phyloP scores from a whole-genome alignment of 306 rosid genomes.

The Cicer arietinum region DNA sequence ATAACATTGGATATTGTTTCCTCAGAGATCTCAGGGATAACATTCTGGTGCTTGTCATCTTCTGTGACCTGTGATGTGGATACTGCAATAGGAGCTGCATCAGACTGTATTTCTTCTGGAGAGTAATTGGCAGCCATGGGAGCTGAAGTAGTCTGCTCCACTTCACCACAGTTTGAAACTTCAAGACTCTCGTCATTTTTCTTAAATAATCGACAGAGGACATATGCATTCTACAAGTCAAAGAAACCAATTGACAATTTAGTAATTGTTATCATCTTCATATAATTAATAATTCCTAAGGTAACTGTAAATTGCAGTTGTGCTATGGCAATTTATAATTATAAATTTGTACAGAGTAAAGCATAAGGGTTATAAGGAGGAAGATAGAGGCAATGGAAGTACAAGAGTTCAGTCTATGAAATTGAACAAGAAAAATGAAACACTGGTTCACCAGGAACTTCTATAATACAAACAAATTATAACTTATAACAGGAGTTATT shows the following conservation, averaged over 20 bases:
- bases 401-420: too few species aligned
- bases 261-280: conserved; percentile 18
- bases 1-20: conserved; percentile 57
- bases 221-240: conserved; percentile 69
- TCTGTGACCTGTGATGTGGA: conserved; percentile 55
- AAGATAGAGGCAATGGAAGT: too few species aligned
- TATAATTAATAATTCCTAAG: neutral
- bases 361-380: too few species aligned
- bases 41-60: conserved; percentile 45
- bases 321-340: too few species aligned
- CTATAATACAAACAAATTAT: too few species aligned
- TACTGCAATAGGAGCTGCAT: conserved; percentile 47
- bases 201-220: conserved; percentile 86
- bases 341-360: too few species aligned
- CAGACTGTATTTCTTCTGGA: conserved; percentile 62
- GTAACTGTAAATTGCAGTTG: neutral
- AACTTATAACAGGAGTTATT: too few species aligned
- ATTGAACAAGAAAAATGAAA: too few species aligned
- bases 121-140: conserved; percentile 55
- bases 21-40: conserved; percentile 46
- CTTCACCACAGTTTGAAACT: conserved; percentile 58
- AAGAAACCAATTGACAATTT: conserved; percentile 27
- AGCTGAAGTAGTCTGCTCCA: conserved; percentile 58
- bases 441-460: too few species aligned
- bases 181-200: conserved; percentile 77